Base-by-base conservation (phyloP, 345 rosid genomes). In the Erodium maritimum region DNA sequence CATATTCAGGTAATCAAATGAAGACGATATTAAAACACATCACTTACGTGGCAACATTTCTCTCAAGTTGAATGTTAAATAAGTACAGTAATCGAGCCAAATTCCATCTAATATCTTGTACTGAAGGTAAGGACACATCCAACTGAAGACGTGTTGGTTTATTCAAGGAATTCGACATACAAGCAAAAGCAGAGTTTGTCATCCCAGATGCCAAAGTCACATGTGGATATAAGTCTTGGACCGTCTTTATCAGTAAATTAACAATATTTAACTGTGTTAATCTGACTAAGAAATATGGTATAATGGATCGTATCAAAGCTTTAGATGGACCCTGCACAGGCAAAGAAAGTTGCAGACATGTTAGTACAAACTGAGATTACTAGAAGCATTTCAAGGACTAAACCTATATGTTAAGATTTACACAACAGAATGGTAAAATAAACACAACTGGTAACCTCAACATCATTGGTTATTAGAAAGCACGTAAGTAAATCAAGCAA, bases 1-100 rank as follows among this genome's bases (percentile, higher is more conserved):
- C 34, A 29, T 8, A 29, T 29, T 3, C 34, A 3, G 8, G n/a
- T 23, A 52, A 13, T 1, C 0, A 52, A 1, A 52, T n/a, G 21
- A 52, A 52, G 55, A 4, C 10, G 8, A 42, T 53, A 60, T 23
- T 29, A 4, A 51, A n/a, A 23, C n/a, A 65, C 20, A 53, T 64
- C 68, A 77, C 98, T 78, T 81, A 91, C 98, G 84, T 82, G 68
- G 88, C 88, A 63, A 91, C 77, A 75, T 91, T 91, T 77, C 84
- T 81, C 82, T 91, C 98, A 21, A 91, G 71, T 71, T 86, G 95
- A 61, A 86, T 75, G 64, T 91, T 88, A 84, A 91, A 86, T 55
- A 91, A 67, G 74, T 88, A 91, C 24, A 91, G 61, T 46, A 88
- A 64, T 65, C 95, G 85, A 7, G 84, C 61, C 53, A 88, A 61